These are phyloP conservation scores for Quercus lobata DNA, from an alignment of 331 rosid species.

Conservation along the genomic window DNA sequence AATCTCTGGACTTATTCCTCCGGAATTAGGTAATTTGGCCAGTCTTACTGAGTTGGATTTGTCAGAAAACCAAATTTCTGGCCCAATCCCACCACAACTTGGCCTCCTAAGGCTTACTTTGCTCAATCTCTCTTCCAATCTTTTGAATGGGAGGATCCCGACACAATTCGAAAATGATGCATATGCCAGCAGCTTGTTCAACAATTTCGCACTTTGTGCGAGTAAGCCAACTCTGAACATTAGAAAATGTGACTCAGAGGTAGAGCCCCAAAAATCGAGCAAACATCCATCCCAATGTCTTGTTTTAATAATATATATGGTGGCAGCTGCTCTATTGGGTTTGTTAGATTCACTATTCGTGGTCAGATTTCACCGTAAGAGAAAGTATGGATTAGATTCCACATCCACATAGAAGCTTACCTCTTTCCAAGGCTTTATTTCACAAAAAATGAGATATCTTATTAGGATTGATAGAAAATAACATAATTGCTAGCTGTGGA, in stretches of 20 bases:
- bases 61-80: slow-evolving; percentile 77
- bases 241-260: slow-evolving; percentile 30
- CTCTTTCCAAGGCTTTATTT: slow-evolving; percentile 70
- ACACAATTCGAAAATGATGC: slow-evolving; percentile 33
- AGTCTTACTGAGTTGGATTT: slow-evolving; percentile 51
- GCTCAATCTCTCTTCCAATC: slow-evolving; percentile 76
- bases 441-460: slow-evolving; percentile 36
- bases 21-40: slow-evolving; percentile 30
- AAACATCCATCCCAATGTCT: slow-evolving; percentile 36
- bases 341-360: not conserved
- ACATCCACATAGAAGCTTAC: slow-evolving; percentile 58
- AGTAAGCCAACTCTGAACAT: slow-evolving; percentile 22
- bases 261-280: slow-evolving; percentile 13
- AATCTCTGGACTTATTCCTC: slow-evolving; percentile 54
- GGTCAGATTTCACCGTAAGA: slow-evolving; percentile 20
- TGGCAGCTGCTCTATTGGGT: slow-evolving; percentile 21
- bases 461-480: too few species aligned
- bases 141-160: slow-evolving; percentile 54
- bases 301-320: slow-evolving; percentile 42
- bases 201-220: slow-evolving; percentile 64
- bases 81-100: slow-evolving; percentile 39
- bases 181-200: slow-evolving; percentile 46
- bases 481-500: too few species aligned
- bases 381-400: slow-evolving; percentile 22
- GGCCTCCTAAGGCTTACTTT: slow-evolving; percentile 8